Conservation (phyloP, 129 eudicot genomes). For the Chrysanthemum seticuspe region DNA sequence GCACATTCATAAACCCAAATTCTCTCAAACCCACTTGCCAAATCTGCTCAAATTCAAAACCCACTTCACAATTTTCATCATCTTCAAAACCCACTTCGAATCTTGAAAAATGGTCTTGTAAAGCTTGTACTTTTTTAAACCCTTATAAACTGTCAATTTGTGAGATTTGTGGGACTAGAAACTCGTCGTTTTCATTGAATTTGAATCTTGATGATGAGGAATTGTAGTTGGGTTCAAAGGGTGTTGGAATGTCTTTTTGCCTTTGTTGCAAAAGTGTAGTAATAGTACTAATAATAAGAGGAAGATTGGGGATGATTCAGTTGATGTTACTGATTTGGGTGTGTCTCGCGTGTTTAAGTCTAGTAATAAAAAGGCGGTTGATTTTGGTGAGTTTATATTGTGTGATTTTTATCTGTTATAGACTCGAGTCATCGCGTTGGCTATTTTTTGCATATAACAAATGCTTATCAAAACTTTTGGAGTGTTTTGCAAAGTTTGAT, state of each 20-base stretch:
- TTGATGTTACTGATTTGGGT: constrained; percentile 1
- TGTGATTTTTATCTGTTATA: too few species aligned
- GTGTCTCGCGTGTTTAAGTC: background rate
- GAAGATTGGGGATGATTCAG: constrained; percentile 33
- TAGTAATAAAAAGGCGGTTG: too few species aligned
- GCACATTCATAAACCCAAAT: constrained; percentile 83
- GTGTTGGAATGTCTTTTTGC: constrained; percentile 69
- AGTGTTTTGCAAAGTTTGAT: too few species aligned
- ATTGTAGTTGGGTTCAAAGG: constrained; percentile 36
- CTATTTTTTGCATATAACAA: too few species aligned
- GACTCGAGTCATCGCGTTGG: too few species aligned
- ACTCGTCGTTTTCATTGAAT: constrained; percentile 39
- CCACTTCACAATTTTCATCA: constrained; percentile 27
- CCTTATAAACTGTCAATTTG: constrained; percentile 47
- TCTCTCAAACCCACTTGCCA: constrained; percentile 56
- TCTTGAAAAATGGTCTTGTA: constrained; percentile 72
- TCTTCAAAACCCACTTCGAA: constrained; percentile 31
- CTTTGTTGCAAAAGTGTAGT: constrained; percentile 38
- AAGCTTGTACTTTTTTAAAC: constrained; percentile 83
- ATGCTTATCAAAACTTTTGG: too few species aligned
- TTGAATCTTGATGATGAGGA: constrained; percentile 47
- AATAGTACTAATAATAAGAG: constrained; percentile 39
- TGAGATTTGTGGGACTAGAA: constrained; percentile 73
- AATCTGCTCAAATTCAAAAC: constrained; percentile 56
- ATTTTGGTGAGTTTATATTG: too few species aligned